A percentile compares a stretch with the other conserved stretches of the same genome.
phyloP scores from a whole-genome alignment of 148 eudicot genomes.

The Mesembryanthemum crystallinum region DNA sequence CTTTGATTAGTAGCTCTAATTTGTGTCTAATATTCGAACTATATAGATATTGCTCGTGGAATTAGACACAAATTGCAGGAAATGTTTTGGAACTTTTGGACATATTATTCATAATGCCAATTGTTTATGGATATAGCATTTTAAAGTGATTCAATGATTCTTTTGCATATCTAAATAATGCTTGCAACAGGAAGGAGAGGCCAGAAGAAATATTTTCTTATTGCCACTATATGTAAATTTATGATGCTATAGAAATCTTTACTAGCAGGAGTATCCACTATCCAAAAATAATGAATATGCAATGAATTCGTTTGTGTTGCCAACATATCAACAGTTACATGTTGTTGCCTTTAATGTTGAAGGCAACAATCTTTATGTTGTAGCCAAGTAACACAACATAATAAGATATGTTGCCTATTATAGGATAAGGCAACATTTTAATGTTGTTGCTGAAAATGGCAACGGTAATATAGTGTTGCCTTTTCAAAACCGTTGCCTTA shows the following conservation, averaged over 20 bases:
- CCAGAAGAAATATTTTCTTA: too few relatives aligned
- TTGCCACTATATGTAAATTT: too few relatives aligned
- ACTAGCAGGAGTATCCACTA: background rate
- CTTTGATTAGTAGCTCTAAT: too few relatives aligned
- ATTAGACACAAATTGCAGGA: too few relatives aligned
- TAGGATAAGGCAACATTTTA: background rate
- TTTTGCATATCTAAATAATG: too few relatives aligned
- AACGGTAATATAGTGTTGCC: background rate
- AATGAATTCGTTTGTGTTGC: background rate
- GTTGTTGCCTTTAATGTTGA: background rate
- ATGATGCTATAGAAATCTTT: background rate
- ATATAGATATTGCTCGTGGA: too few relatives aligned
- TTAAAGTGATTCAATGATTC: too few relatives aligned
- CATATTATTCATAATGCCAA: too few relatives aligned
- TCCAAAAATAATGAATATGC: background rate
- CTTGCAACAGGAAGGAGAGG: too few relatives aligned
- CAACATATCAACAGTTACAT: background rate
- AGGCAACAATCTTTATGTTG: background rate
- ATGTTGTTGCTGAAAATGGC: background rate
- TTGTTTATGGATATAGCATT: too few relatives aligned
- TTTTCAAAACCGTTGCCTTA: background rate
- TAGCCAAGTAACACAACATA: background rate
- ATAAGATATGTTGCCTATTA: background rate
- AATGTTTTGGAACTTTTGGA: too few relatives aligned
- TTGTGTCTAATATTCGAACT: too few relatives aligned